Evolutionary conservation across 192 early-diverging fungal species (phyloP).

Genomic region (Coemansia sp.): DNA sequence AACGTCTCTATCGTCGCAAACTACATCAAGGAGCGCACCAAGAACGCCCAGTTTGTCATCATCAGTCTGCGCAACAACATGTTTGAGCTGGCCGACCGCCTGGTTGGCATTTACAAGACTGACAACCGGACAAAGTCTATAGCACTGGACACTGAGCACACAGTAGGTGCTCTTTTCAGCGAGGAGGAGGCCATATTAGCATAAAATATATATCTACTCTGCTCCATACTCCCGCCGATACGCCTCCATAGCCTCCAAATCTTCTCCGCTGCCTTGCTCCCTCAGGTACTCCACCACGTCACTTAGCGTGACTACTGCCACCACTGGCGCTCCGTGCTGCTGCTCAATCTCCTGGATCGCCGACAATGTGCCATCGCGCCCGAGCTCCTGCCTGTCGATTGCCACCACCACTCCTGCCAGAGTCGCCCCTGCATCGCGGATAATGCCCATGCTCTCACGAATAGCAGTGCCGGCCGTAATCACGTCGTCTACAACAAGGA

Average conservation of each 20-base stretch:
- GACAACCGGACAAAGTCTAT: constrained; percentile 81
- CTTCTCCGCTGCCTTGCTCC: constrained; percentile 53
- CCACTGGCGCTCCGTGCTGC: constrained; percentile 75
- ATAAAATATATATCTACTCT: constrained; percentile 6
- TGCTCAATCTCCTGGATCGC: constrained; percentile 92
- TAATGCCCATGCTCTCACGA: constrained; percentile 81
- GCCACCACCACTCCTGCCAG: constrained; percentile 87
- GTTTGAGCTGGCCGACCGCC: constrained; percentile 98
- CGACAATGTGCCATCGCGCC: constrained; percentile 62
- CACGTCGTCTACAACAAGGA: constrained; percentile 94
- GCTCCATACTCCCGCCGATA: constrained; percentile 87
- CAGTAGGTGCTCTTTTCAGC: constrained; percentile 16
- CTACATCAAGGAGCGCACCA: constrained; percentile 96
- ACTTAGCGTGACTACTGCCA: constrained; percentile 81
- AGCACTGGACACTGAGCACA: constrained; percentile 43
- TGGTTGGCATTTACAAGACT: constrained; percentile 98
- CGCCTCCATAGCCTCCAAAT: constrained; percentile 72
- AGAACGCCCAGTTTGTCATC: constrained; percentile 97
- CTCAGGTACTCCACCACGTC: constrained; percentile 86
- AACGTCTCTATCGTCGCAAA: constrained; percentile 99
- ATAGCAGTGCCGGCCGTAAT: constrained; percentile 99
- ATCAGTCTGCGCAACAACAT: constrained; percentile 99
- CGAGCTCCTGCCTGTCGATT: constrained; percentile 87
- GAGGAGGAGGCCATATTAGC: no score
- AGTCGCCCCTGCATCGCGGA: constrained; percentile 66